A percentile compares a stretch with the other conserved stretches of the same genome.
Evolutionary conservation across 129 eudicot species (phyloP).

Genomic region (Saussurea involucrata): DNA sequence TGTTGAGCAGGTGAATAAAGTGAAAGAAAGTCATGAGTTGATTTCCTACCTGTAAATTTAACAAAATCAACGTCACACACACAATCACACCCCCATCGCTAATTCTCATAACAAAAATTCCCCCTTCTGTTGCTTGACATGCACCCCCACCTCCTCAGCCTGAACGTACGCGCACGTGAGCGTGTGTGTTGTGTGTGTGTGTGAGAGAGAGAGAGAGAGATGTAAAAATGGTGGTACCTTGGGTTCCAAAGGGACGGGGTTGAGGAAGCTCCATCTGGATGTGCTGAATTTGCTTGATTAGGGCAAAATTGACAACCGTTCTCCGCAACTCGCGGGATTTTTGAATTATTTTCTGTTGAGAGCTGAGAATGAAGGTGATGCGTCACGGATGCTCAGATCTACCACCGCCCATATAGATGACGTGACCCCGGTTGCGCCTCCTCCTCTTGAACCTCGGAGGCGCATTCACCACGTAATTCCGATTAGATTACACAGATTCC

Average conservation of each 20-base stretch:
- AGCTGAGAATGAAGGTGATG: background rate
- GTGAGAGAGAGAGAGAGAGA: too few species aligned
- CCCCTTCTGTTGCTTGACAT: background rate
- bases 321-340: background rate
- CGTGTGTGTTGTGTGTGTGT: too few species aligned
- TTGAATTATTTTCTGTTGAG: background rate
- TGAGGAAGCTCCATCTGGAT: conserved; percentile 80
- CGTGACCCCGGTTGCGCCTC: conserved; percentile 40
- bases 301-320: conserved; percentile 8
- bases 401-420: conserved; percentile 20
- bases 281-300: conserved; percentile 4
- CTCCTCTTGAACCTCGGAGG: conserved; percentile 38
- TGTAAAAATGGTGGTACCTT: conserved; percentile 47
- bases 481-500: background rate
- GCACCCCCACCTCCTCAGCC: background rate
- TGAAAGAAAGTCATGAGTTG: conserved; percentile 92
- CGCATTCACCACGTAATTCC: conserved; percentile 39
- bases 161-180: conserved; percentile 12
- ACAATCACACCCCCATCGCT: background rate
- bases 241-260: conserved; percentile 67
- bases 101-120: background rate
- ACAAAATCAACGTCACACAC: conserved; percentile 15
- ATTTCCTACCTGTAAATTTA: conserved; percentile 63
- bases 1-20: conserved; percentile 82
- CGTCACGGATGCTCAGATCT: conserved; percentile 50